A percentile compares a stretch with the other conserved stretches of the same genome.
These are phyloP conservation scores for Lenzites betulinus DNA, from an alignment of 768 basidiomycete species.

Conservation along the genomic window DNA sequence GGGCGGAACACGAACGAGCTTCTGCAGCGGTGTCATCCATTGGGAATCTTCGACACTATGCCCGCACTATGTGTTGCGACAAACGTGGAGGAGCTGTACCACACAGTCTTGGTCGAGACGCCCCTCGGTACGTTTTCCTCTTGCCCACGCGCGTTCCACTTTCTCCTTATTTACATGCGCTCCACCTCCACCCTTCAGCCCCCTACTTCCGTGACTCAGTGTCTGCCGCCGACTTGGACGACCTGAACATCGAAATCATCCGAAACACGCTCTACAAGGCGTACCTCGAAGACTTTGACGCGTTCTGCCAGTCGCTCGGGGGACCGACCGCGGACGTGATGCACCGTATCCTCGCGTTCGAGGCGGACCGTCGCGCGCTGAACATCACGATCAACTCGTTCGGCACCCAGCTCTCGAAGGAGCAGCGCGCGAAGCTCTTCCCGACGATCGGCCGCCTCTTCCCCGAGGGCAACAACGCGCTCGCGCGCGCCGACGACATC, in stretches of 20 bases:
- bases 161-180: slow-evolving; percentile 1
- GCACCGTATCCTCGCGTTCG: slow-evolving; percentile 89
- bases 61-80: slow-evolving; percentile 98
- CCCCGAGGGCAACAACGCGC: slow-evolving; percentile 93
- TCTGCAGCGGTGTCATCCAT: slow-evolving; percentile 93
- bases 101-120: slow-evolving; percentile 95
- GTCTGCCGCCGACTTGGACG: slow-evolving; percentile 94
- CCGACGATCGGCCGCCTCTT: slow-evolving; percentile 91
- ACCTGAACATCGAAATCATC: slow-evolving; percentile 99
- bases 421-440: slow-evolving; percentile 92
- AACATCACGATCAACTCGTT: slow-evolving; percentile 99
- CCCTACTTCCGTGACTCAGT: slow-evolving; percentile 97
- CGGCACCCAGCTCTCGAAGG: slow-evolving; percentile 92
- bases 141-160: neutral
- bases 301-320: slow-evolving; percentile 77
- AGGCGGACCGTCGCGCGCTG: slow-evolving; percentile 94
- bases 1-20: slow-evolving; percentile 98
- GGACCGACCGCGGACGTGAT: slow-evolving; percentile 90
- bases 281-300: slow-evolving; percentile 96
- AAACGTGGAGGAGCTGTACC: slow-evolving; percentile 97
- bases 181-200: slow-evolving; percentile 47
- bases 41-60: slow-evolving; percentile 98
- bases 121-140: slow-evolving; percentile 72
- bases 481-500: slow-evolving; percentile 93
- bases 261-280: slow-evolving; percentile 99